Base-by-base conservation (phyloP, 495 filamentous ascomycete genomes). In the Penicillium canescens region DNA sequence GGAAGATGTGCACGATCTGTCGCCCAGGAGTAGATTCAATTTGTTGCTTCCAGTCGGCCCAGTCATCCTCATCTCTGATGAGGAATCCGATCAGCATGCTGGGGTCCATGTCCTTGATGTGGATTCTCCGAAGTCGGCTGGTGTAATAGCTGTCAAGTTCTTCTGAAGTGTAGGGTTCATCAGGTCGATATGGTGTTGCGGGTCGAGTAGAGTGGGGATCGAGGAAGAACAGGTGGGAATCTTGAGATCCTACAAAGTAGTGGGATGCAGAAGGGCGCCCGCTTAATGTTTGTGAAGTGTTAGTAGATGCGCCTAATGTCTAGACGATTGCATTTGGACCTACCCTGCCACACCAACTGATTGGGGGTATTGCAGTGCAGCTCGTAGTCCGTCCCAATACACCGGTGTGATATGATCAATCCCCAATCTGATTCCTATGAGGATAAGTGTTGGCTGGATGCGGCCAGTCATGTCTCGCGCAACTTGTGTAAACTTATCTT, bases 51-150 rank as follows among this genome's bases (percentile, higher is more conserved):
- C 91, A 98, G 55, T 83, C 79, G 28, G 75, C 72, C 89, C 95
- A 99, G 53, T 98, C 95, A 21, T 83, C 79, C 56, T 90, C 85
- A 57, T 91, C 79, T 28, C 78, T 79, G 52, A 99, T 92, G 5
- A 99, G 74, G 60, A 99, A 98, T n/a, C 88, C 95, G 49, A 99
- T 89, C 26, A 99, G 75, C 95, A 99, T 99, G 68, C 92, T 96
- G 7, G 95, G 95, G 62, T 99, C 95, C 91, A 98, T 93, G 51
- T 98, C 94, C 52, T 84, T 83, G 33, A 98, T 78, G 51, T 92
- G 86, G 24, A 99, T 77, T 39, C 90, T 79, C 28, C 94, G 83
- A 16, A 98, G 62, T 33, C 95, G 84, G 42, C 88, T 81, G 3
- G 92, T 97, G 67, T 99, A 92, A 64, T 91, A 97, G 3, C 85